These are phyloP conservation scores for Diversispora eburnea DNA, from an alignment of 192 early-diverging fungal genomes.

Conservation along the genomic window DNA sequence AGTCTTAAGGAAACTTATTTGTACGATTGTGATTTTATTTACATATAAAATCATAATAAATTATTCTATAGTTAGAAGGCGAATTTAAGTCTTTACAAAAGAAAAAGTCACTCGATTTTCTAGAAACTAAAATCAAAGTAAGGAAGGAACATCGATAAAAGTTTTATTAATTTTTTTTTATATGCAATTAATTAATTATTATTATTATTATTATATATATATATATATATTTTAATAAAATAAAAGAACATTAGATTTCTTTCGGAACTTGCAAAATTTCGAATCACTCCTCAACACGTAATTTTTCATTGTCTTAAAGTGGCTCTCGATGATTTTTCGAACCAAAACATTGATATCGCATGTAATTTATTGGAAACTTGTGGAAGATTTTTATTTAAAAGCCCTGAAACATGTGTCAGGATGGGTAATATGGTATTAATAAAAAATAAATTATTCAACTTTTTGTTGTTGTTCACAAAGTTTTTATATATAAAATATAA, in stretches of 20 bases:
- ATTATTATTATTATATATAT: neutral
- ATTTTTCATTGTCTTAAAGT: conserved; percentile 83
- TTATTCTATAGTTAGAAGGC: conserved; percentile 54
- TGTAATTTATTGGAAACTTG: conserved; percentile 86
- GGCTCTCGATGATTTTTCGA: conserved; percentile 80
- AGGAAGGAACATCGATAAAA: neutral
- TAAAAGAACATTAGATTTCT: conserved; percentile 75
- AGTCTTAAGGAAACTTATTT: conserved; percentile 2
- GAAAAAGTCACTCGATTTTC: conserved; percentile 65
- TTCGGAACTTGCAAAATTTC: conserved; percentile 93
- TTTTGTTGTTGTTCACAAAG: neutral
- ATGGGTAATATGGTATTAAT: conserved; percentile 59
- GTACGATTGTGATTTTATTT: neutral
- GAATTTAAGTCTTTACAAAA: conserved; percentile 70
- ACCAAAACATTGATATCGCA: conserved; percentile 79
- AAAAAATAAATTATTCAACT: neutral
- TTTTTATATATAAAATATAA: too few relatives aligned
- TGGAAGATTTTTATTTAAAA: conserved; percentile 80
- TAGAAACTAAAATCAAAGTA: conserved; percentile 75
- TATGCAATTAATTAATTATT: neutral
- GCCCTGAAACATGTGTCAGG: conserved; percentile 68
- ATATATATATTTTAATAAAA: neutral
- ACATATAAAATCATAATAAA: too few relatives aligned
- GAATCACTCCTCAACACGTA: conserved; percentile 72
- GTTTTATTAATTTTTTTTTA: too few relatives aligned